A percentile compares a stretch with the other conserved stretches of the same genome.
These are phyloP conservation scores for Oryza glumipatula DNA, from an alignment of 176 grass and related monocot genomes.

Conservation along the genomic window DNA sequence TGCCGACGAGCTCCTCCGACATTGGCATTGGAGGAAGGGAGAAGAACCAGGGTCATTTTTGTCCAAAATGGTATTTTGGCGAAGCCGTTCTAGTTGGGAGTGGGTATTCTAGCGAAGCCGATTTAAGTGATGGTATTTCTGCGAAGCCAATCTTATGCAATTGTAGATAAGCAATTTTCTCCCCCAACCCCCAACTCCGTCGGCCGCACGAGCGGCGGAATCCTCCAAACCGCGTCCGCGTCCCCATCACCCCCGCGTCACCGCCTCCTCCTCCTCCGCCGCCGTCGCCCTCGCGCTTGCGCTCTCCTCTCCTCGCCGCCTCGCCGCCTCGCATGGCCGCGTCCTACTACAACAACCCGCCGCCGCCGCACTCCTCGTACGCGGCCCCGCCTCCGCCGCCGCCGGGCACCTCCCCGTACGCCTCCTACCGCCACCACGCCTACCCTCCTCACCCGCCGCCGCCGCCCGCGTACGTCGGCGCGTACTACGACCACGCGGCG, in stretches of 20 bases:
- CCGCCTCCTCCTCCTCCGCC: not conserved
- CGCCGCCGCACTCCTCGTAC: slow-evolving; percentile 46
- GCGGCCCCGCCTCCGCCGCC: slow-evolving; percentile 42
- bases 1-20: too few relatives aligned
- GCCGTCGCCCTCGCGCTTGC: not conserved
- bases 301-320: not conserved
- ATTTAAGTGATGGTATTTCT: too few relatives aligned
- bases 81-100: too few relatives aligned
- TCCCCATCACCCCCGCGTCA: not conserved
- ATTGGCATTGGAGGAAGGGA: too few relatives aligned
- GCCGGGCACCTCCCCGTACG: slow-evolving; percentile 52
- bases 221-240: not conserved
- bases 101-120: too few relatives aligned
- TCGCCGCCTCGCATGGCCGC: slow-evolving; percentile 33
- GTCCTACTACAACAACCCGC: slow-evolving; percentile 66
- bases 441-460: slow-evolving; percentile 28
- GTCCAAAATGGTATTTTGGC: too few relatives aligned
- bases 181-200: not conserved
- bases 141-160: too few relatives aligned
- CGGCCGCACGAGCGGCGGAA: not conserved
- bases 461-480: slow-evolving; percentile 14
- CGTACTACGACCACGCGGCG: slow-evolving; percentile 51
- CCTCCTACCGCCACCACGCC: slow-evolving; percentile 42
- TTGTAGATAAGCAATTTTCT: too few relatives aligned
- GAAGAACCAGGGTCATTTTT: too few relatives aligned